Base-by-base conservation (phyloP, 192 early-diverging fungal species). In the Gamsiella multidivaricata region DNA sequence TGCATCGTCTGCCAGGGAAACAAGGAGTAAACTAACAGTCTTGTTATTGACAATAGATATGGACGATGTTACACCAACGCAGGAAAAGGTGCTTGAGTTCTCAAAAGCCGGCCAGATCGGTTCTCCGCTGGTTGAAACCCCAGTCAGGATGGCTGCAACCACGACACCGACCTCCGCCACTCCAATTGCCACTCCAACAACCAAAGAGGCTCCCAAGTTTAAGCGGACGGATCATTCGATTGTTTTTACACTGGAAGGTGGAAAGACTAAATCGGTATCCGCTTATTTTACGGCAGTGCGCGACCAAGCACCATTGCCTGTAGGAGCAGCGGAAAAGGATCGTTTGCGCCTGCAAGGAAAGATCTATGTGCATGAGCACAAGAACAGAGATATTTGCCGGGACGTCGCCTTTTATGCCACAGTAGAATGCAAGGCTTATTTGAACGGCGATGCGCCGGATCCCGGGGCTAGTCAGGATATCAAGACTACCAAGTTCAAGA, bases 351-450 rank as follows among this genome's bases (percentile, higher is more conserved):
- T 83, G 55, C 76, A 86, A 46, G 80, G 88, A 7, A 72, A 80
- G 55, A 80, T 95, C 1, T 91, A 88, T 64, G 88, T 92, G 15
- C 90, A 93, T 58, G 92, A 95, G 66, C 87, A 91, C 65, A 95
- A 92, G 80, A 95, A 95, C 70, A 88, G 88, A 1, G 94, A 95
- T 82, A 82, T 89, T 34, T 82, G 87, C 56, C 93, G 92, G 42
- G 86, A 84, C 33, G 86, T 95, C 26, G 47, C 82, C 4, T 93
- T 93, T 55, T 80, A 72, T 22, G 85, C 90, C 15, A 78, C 68
- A 12, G 84, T 91, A 2, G 92, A 78, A 18, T 49, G 61, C 41
- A 42, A 33, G 17, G 23, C 46, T 17, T 20, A 33, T 0, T 22
- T 34, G 6, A 33, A n/a, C 14, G 29, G 2, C 14, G 31, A 51